Evolutionary conservation across 78 protist species (phyloP).

Genomic region (Chrysochromulina parva): DNA sequence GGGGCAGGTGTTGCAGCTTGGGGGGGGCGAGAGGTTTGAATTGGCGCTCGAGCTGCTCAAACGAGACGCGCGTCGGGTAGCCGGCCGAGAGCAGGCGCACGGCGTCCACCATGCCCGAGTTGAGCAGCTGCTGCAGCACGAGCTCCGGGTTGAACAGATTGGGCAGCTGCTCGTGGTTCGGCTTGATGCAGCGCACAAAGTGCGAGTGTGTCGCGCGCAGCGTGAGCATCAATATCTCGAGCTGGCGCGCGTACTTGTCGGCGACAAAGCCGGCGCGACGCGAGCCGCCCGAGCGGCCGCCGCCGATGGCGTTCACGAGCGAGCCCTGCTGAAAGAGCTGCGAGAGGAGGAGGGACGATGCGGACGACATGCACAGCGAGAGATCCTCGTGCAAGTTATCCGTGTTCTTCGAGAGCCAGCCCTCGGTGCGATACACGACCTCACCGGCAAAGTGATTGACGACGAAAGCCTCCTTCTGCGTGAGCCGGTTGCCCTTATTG

Average conservation of each 20-base stretch:
- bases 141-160: not conserved
- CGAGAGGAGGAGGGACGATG: not conserved
- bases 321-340: not conserved
- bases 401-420: constrained; percentile 17
- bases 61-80: not conserved
- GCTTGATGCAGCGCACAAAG: constrained; percentile 44
- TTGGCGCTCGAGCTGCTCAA: not conserved
- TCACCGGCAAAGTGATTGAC: not conserved
- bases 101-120: constrained; percentile 29
- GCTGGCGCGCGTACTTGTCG: constrained; percentile 11
- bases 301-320: constrained; percentile 36
- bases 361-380: not conserved
- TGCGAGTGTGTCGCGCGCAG: constrained; percentile 11
- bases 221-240: not conserved
- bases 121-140: constrained; percentile 12
- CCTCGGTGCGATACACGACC: not conserved
- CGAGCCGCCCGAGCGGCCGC: not conserved
- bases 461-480: not conserved
- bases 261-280: not conserved
- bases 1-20: not conserved
- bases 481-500: not conserved
- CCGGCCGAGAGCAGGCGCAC: not conserved
- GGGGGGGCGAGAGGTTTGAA: not conserved
- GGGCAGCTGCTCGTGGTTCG: constrained; percentile 23
- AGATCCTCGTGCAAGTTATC: constrained; percentile 10